Evolutionary conservation across 2,329 filamentous ascomycete genomes (phyloP), one percentile per base, ranked within the genome.

Genomic region (Aureobasidium sp.): DNA sequence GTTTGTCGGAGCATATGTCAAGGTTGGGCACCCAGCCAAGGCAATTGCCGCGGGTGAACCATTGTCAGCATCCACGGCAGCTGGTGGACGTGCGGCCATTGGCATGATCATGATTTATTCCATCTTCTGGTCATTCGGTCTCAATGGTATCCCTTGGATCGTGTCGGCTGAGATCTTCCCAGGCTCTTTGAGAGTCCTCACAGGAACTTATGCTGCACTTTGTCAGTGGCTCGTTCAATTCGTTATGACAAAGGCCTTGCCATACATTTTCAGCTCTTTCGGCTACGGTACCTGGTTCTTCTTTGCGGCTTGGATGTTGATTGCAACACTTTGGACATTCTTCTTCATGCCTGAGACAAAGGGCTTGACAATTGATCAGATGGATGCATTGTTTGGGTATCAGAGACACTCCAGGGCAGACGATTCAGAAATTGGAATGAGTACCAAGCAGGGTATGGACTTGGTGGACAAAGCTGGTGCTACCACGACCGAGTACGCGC

Each of bases 111-210:
- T 75, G 73, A 72, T 76, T 10, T 76, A 75, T 41, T 74, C 72
- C 1, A 72, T 70, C 5, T 68, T 68, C 2, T 77, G 74, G 75
- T 73, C 70, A 9, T 73, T 76, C 44, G 74, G 75, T 47, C 69
- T 72, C 0, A 77, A 77, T 55, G 75, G 75, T 4, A 65, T 77
- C 1, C 75, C 75, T 0, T 77, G 75, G 74, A 77, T 78, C 62
- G 73, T 77, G n/a, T 50, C 69, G 10, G 70, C 75, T 2, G 76
- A 78, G 65, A 78, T 80, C 32, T 77, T 78, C 66, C 75, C 76
- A 0, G 69, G 75, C 5, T 73, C 71, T 20, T 70, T 77, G 48
- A 74, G 72, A 2, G 74, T 74, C 10, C 71, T 74, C 0, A 77
- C 69, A 63, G 69, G 70, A 70, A 71, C 6, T 70, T 70, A 8